Evolutionary conservation across 768 basidiomycete species (phyloP).

Genomic region (Mycena pura): DNA sequence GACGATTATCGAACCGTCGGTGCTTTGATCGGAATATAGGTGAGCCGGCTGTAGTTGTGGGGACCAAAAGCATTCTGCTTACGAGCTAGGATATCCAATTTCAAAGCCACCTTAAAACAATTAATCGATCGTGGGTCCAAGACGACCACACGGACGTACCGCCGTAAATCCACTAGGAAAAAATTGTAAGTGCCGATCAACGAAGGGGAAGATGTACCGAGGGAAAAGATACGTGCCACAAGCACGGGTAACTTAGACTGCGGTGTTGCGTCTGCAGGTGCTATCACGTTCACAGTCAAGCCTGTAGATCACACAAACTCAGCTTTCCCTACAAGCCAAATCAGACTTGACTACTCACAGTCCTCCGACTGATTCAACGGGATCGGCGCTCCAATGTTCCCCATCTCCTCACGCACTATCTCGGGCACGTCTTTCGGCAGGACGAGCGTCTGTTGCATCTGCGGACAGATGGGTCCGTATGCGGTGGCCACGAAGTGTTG

Average conservation of each 20-base stretch:
- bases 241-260: conserved; percentile 48
- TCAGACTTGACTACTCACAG: neutral
- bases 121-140: neutral
- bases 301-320: conserved; percentile 26
- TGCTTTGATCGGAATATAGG: neutral
- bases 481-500: conserved; percentile 30
- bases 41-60: neutral
- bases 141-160: conserved; percentile 24
- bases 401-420: neutral
- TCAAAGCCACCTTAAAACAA: conserved; percentile 37
- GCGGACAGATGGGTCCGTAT: conserved; percentile 40
- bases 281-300: conserved; percentile 51
- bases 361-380: neutral
- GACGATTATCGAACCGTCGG: conserved; percentile 6
- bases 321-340: neutral
- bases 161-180: conserved; percentile 45
- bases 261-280: conserved; percentile 40
- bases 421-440: neutral
- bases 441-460: conserved; percentile 14
- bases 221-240: conserved; percentile 37
- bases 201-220: neutral
- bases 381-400: neutral
- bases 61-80: neutral
- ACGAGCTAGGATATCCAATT: conserved; percentile 20
- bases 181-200: neutral